Evolutionary conservation across 2,329 filamentous ascomycete genomes (phyloP), one percentile per base, ranked within the genome.

Genomic region (Xylaria arbuscula): DNA sequence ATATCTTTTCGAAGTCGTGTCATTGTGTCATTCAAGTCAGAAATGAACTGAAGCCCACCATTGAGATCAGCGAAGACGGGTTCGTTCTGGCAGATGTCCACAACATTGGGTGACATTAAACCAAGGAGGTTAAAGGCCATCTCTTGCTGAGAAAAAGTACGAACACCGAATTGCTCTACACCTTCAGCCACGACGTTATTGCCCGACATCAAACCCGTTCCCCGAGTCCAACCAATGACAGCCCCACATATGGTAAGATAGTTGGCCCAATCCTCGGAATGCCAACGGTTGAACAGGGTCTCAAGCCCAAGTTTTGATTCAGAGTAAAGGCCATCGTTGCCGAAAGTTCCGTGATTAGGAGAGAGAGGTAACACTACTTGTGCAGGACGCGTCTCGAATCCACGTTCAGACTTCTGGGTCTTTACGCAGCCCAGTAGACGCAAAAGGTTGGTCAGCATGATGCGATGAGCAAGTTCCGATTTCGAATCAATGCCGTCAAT

Each of bases 91-190:
- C 96, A 99, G 51, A 99, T 88, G 79, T 99, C 94, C 74, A 97
- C 94, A 76, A 99, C 93, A 34, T 91, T 88, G 45, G 96, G 94
- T 1, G 94, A 92, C 96, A 99, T 97, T 62, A 99, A 88, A 74
- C 96, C 95, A 53, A 99, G 89, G 73, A 99, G 83, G 83, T 99
- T 99, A 87, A 99, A 99, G 17, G 96, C 96, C 96, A 99, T 99
- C 82, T 99, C 96, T 80, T 97, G 94, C 83, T 98, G 96, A 10
- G 95, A 98, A 86, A 99, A 99, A 3, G 96, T 99, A 76, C 96
- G 94, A 32, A 98, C 96, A 76, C 96, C 96, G 73, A 97, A 96
- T 76, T 93, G 93, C 85, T 99, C 96, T 65, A 99, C 93, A 68
- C 95, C 96, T 80, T 98, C 95, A 42, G 96, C 96, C 72, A 98